A percentile compares a stretch with the other conserved stretches of the same genome.
Evolutionary conservation across 2,329 filamentous ascomycete genomes (phyloP).

Genomic region (Ceratocystis smalleyi): DNA sequence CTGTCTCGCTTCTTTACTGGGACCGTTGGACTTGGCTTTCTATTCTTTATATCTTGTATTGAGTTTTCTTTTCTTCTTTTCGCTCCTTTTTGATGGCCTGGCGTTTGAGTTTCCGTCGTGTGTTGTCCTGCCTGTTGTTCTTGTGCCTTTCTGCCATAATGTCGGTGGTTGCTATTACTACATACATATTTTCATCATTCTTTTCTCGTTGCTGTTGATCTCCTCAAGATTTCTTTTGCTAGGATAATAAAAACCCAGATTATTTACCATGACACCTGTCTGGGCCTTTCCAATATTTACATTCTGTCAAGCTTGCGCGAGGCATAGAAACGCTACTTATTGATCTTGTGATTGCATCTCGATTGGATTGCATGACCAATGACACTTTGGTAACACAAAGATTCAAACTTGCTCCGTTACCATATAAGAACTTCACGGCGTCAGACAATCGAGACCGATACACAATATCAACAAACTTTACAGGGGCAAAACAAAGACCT

Average conservation of each 20-base stretch:
- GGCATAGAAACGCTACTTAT: no score
- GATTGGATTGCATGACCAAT: not conserved
- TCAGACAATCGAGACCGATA: not conserved
- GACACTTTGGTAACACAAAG: not conserved
- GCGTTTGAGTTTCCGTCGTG: conserved; percentile 5
- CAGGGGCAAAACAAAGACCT: not conserved
- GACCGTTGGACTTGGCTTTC: not conserved
- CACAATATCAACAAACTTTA: not conserved
- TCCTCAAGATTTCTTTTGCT: not conserved
- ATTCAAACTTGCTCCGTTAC: not conserved
- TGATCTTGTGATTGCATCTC: not conserved
- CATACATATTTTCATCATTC: not conserved
- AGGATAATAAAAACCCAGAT: not conserved
- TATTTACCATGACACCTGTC: not conserved
- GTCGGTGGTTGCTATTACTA: not conserved
- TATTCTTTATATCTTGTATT: not conserved
- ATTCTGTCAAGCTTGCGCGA: not conserved
- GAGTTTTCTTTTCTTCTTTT: not conserved
- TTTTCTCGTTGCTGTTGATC: not conserved
- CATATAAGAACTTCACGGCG: not conserved
- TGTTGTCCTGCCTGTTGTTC: not conserved
- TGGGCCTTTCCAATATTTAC: not conserved
- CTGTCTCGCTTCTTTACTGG: not conserved
- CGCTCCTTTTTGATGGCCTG: not conserved
- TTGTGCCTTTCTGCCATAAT: conserved; percentile 2